Conservation (phyloP, 1,139 yeast genomes). For the Kurtzmaniella quercitrusa region DNA sequence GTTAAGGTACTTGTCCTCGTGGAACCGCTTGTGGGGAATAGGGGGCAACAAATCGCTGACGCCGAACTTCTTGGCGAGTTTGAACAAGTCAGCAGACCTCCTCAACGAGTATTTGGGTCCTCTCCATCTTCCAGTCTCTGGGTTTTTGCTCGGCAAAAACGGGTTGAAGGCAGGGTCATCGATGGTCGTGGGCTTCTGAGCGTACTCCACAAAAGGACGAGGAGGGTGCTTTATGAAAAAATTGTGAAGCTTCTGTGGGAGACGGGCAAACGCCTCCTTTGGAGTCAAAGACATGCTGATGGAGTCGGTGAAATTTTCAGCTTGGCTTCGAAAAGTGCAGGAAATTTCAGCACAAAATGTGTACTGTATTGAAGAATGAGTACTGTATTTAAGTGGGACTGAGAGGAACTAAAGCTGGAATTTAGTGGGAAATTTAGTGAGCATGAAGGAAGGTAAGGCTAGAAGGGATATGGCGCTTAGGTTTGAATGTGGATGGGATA, state of each 20-base stretch:
- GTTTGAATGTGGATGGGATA: no score
- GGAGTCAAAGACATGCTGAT: conserved; percentile 22
- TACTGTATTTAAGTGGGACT: no score
- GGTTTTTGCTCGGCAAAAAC: conserved; percentile 80
- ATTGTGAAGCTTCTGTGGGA: conserved; percentile 68
- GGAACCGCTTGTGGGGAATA: conserved; percentile 67
- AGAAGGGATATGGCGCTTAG: no score
- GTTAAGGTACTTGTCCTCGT: conserved; percentile 67
- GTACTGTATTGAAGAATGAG: no score
- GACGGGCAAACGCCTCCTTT: conserved; percentile 47
- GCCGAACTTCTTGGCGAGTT: conserved; percentile 79
- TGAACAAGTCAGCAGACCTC: conserved; percentile 80
- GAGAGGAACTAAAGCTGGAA: no score
- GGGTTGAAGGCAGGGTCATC: conserved; percentile 78
- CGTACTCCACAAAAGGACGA: conserved; percentile 65
- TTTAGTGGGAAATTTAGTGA: no score
- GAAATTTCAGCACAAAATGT: background rate
- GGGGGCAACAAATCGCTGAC: conserved; percentile 76
- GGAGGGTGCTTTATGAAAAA: conserved; percentile 88
- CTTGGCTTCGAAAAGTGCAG: background rate
- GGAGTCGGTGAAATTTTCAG: background rate
- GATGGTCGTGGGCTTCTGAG: conserved; percentile 60
- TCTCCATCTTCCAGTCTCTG: conserved; percentile 73
- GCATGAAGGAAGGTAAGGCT: no score
- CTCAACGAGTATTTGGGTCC: conserved; percentile 77